Base-by-base conservation (phyloP, 1,284 basidiomycete genomes). In the Mycosarcoma mackinlayi region DNA sequence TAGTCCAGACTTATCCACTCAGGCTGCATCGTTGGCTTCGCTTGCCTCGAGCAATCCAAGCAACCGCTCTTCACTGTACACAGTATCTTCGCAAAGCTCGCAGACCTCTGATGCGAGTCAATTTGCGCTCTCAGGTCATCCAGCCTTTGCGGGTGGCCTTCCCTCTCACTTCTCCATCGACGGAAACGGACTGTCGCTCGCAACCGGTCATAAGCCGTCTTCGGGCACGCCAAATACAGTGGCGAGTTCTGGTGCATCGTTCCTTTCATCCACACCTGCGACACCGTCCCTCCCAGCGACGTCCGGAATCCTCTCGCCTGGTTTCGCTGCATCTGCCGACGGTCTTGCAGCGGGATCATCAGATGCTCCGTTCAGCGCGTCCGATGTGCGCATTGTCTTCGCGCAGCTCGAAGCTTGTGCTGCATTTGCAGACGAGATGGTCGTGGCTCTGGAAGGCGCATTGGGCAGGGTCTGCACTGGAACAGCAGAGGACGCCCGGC, bases 371-470 rank as follows among this genome's bases (percentile, higher is more conserved):
- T 89, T 96, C 87, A 87, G 89, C 3, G 83, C 84, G 0, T 88
- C 90, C 25, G 92, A 93, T 78, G 85, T 87, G 24, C 88, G 87
- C 71, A 87, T 88, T 55, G 89, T 94, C 21, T 94, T 94, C 84
- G 86, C 88, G 69, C 93, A 94, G 80, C 86, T 94, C 34, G 86
- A 88, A 18, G 88, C 92, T 49, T 85, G 93, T 13, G 91, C 91
- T 1, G 77, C 86, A 3, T 88, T 92, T 51, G 86, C 92, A 0
- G 89, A 91, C 70, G 84, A 86, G 48, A 88, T 94, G 73, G 86
- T 84, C 0, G 74, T 53, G 0, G 69, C 76, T 14, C 84, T 86
- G 34, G 84, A 85, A 50, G 68, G 50, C 6, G 83, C 85, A 0
- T 75, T 84, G 34, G 80, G 77, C 13, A 53, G 35, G 16, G 34